Base-by-base conservation (phyloP, 2,329 filamentous ascomycete genomes). In the Furcasterigmium sp. region DNA sequence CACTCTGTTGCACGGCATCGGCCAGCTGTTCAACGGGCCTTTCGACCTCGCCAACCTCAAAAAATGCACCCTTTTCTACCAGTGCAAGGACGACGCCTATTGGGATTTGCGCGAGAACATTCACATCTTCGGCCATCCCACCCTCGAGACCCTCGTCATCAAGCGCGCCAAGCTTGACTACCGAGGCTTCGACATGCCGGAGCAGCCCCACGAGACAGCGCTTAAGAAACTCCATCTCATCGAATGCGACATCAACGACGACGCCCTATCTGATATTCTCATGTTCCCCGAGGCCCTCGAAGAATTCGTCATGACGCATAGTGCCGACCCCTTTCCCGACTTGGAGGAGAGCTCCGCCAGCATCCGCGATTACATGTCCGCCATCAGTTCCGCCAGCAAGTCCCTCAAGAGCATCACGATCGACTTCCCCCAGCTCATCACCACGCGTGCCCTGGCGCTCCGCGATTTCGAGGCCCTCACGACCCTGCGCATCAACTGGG, bases 51-150 rank as follows among this genome's bases (percentile, higher is more conserved):
- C 71, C 37, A 72, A 65, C 46, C 60, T 75, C 19, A 67, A 65
- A 50, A 59, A 62, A 3, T 74, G 71, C 58, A 66, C 61, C 3
- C 56, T 75, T 26, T 73, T 67, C 55, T 75, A 73, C 50, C 69
- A 73, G 51, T 59, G 59, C 47, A 59, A 63, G 13, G 59, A 67
- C 41, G 59, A 66, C 39, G 57, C 58, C 9, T 75, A 73, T 53
- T 75, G 71, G 71, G 70, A 75, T 49, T 59, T 75, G 30, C 69
- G 67, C 45, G 69, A 72, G 46, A 75, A 73, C 49, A 73, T 75
- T 37, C 69, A 75, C 56, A 71, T 75, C 40, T 75, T 75, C 46
- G 60, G 67, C 4, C 71, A 75, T 39, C 71, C 71, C 0, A 70
- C 69, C 1, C 62, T 75, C 17, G 70, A 74, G 51, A 63, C 57